Evolutionary conservation across 306 rosid genomes (phyloP), one percentile per base, ranked within the genome.

Genomic region (Vicia villosa): DNA sequence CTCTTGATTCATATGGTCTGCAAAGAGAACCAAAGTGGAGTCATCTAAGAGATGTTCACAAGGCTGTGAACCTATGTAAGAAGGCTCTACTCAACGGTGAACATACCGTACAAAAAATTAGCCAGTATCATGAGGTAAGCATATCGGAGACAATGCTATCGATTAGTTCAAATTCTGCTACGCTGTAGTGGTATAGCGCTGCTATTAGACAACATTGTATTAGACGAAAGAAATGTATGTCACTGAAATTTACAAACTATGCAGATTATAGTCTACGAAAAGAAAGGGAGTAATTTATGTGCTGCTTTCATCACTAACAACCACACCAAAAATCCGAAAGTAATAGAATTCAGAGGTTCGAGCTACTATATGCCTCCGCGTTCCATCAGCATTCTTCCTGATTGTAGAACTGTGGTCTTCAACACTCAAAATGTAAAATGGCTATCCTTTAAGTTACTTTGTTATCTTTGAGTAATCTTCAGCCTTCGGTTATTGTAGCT

Each of bases 1-100:
- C 99, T 55, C 88, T 95, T 5, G 99, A 95, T 59, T 96, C 89
- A 80, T 95, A 43, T 10, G 97, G 92, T 74, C 77, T 95, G 26
- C 86, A 73, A 15, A 89, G 96, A 77, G 96, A 95, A 4, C 99
- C 99, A 16, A 95, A 95, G 79, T 95, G 95, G 92, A 57, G 92
- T 77, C 99, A 95, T 76, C 74, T 95, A 12, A 86, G 55, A 83
- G 92, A 95, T 34, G 74, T 80, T 38, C 99, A 95, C 80, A 87
- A 40, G 80, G 95, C 99, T 71, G 10, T 95, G 21, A 84, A 16
- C 68, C 80, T 91, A 11, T 83, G 96, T 78, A 91, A 72, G 82
- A 86, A 69, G 77, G 58, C 95, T 78, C 70, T 95, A 9, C 83
- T 95, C 26, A 36, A 10, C 10, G 88, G 86, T 40, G 24, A 3